Conservation (phyloP, 2,329 filamentous ascomycete species). For the Emergomyces africanus region DNA sequence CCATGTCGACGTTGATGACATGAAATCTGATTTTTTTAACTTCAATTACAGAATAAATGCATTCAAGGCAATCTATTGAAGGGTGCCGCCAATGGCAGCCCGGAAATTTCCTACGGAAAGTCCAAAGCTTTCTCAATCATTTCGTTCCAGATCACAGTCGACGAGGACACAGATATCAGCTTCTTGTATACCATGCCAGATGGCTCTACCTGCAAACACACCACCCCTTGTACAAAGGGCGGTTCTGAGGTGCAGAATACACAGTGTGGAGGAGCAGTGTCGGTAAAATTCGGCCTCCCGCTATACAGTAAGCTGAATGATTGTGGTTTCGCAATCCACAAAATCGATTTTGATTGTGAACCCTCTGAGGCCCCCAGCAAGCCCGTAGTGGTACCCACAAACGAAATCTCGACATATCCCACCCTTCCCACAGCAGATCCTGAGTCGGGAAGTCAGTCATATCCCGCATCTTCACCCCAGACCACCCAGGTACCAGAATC, state of each 20-base stretch:
- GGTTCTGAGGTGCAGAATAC: constrained; percentile 65
- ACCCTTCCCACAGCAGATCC: neutral
- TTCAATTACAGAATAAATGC: constrained; percentile 41
- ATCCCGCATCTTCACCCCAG: neutral
- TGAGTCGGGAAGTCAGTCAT: neutral
- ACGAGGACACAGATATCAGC: constrained; percentile 66
- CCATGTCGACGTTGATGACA: constrained; percentile 16
- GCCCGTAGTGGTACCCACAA: neutral
- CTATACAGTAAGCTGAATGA: constrained; percentile 41
- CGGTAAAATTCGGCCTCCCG: constrained; percentile 57
- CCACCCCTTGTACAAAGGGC: constrained; percentile 50
- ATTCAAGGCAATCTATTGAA: constrained; percentile 43
- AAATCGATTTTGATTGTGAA: constrained; percentile 62
- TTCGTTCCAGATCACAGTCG: constrained; percentile 58
- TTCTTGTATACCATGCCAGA: constrained; percentile 82
- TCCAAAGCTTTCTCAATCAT: constrained; percentile 58
- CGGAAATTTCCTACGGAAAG: constrained; percentile 47
- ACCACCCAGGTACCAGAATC: neutral
- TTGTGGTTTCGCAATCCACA: constrained; percentile 62
- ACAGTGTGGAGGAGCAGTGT: constrained; percentile 84
- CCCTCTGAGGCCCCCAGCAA: constrained; percentile 6
- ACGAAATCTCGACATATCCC: neutral
- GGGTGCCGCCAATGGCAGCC: constrained; percentile 34
- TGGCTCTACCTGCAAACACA: constrained; percentile 70
- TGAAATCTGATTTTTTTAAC: constrained; percentile 38